Conservation (phyloP, 345 rosid species). For the Rhodomyrtus tomentosa region DNA sequence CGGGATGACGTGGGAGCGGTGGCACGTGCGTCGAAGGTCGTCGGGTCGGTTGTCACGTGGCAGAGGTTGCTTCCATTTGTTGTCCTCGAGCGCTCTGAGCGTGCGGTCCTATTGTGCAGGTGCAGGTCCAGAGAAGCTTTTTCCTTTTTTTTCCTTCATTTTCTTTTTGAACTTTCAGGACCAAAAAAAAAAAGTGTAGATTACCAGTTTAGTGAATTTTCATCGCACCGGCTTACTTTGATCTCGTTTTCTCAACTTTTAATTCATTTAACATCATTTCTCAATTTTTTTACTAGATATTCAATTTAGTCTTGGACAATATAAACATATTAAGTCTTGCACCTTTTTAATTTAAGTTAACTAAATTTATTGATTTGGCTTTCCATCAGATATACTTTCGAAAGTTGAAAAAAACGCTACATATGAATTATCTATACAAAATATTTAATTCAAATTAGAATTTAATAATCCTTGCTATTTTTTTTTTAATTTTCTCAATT, state of each 20-base stretch:
- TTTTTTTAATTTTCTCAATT: not conserved
- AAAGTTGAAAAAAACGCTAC: not conserved
- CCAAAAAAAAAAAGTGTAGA: not conserved
- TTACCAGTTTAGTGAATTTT: not conserved
- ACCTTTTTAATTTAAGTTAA: too few relatives aligned
- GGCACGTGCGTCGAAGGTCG: slow-evolving; percentile 28
- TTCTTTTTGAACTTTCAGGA: not conserved
- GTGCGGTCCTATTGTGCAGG: not conserved
- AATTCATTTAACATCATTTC: fast-evolving
- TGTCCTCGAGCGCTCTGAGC: not conserved
- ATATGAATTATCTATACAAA: too few relatives aligned
- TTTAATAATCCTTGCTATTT: not conserved
- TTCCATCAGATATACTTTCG: not conserved
- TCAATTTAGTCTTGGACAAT: fast-evolving
- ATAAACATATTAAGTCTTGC: not conserved
- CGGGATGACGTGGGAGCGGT: not conserved
- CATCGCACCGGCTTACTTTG: not conserved
- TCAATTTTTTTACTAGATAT: not conserved
- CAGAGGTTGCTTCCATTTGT: slow-evolving; percentile 12
- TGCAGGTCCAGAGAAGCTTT: not conserved
- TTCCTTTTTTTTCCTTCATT: not conserved
- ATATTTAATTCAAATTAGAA: not conserved
- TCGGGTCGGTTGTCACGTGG: slow-evolving; percentile 29
- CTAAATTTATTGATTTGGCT: not conserved
- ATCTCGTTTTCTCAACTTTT: too few relatives aligned